Evolutionary conservation across 1,284 basidiomycete genomes (phyloP), one percentile per base, ranked within the genome.

Genomic region (Pascua sp.): DNA sequence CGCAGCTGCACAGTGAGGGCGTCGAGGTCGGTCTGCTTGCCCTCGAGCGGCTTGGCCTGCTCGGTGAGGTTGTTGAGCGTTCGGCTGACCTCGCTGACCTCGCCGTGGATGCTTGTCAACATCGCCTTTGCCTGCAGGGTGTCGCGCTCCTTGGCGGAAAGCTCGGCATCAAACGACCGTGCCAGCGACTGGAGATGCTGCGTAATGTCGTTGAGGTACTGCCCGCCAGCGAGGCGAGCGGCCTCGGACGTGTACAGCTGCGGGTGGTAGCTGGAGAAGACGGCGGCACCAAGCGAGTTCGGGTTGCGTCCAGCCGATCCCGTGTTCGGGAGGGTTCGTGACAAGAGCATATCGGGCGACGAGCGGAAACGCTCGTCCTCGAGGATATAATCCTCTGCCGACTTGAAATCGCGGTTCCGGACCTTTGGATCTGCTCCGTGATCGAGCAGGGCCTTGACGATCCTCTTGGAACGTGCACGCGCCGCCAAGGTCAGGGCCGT

Each of bases 391-490:
- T 98, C 96, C 78, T 99, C 96, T 10, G 96, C 91, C 61, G 88
- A 94, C 81, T 98, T 98, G 59, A 92, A 91, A 70, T 99, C 96
- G 60, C 88, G 85, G 75, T 99, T 99, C 59, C 86, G 83, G 63
- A 98, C 86, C 79, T 98, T 98, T 8, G 96, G 92, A 72, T 98
- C 91, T 2, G 93, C 96, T 8, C 93, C 94, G 69, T 98, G 91
- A 76, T 98, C 95, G 56, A 99, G 88, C 52, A 99, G 83, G 16
- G 97, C 83, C 72, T 95, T 95, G 65, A 98, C 94, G 15, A 99
- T 83, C n/a, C 94, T 86, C 78, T 98, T 96, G 75, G 90, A 94
- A 56, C 96, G 82, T 68, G 95, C 97, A 41, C 96, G 84, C 7
- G 96, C 96, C 24, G 96, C 95, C 82, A 99, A 86, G 1, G 96